A percentile compares a stretch with the other conserved stretches of the same genome.
Conservation (phyloP, 768 basidiomycete genomes). For the Kwoniella mangroviensis region DNA sequence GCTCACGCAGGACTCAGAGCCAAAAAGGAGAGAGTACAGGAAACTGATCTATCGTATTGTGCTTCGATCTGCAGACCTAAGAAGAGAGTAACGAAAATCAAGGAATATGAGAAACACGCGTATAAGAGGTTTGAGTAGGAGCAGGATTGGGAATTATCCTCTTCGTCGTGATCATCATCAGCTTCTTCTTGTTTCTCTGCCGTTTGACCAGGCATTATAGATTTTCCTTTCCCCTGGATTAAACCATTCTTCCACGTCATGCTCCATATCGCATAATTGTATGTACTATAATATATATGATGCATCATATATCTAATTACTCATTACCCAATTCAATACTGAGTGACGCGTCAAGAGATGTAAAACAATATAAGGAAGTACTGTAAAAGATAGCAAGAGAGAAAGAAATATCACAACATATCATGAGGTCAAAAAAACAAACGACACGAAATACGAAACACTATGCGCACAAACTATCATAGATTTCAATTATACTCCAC, state of each 20-base stretch:
- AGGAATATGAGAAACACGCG: constrained; percentile 58
- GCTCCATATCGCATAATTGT: too few species aligned
- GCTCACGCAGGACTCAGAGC: background rate
- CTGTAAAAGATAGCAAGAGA: too few species aligned
- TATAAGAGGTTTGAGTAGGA: constrained; percentile 58
- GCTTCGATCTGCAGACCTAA: constrained; percentile 33
- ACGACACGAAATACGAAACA: too few species aligned
- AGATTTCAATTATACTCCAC: background rate
- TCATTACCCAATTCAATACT: too few species aligned
- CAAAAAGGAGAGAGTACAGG: background rate
- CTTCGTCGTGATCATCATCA: background rate
- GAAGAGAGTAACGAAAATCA: constrained; percentile 39
- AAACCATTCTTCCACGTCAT: too few species aligned
- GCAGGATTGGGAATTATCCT: background rate
- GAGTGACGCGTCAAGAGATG: too few species aligned
- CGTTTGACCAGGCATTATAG: background rate
- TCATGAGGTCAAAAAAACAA: too few species aligned
- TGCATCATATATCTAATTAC: too few species aligned
- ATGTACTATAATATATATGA: too few species aligned
- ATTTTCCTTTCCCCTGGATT: background rate
- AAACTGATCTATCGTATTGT: constrained; percentile 13
- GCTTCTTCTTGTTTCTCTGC: background rate
- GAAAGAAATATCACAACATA: too few species aligned
- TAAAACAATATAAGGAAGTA: too few species aligned
- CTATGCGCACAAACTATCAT: too few species aligned